Conservation (phyloP, 371 early-diverging fungal species). For the Zychaea mexicana region DNA sequence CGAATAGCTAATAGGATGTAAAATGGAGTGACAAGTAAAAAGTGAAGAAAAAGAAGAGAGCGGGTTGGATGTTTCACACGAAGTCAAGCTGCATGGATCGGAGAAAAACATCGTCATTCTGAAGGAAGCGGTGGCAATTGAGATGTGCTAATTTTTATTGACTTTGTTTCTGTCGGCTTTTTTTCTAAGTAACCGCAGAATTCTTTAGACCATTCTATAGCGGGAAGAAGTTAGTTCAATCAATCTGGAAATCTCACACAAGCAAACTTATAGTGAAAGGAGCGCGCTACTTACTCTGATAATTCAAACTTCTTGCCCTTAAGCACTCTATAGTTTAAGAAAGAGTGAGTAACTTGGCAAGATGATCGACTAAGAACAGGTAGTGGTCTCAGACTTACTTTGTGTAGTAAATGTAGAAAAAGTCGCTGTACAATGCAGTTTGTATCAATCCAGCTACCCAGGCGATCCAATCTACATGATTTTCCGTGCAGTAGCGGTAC, state of each 20-base stretch:
- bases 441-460: constrained; percentile 92
- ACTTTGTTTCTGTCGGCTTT: too few species aligned
- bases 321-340: constrained; percentile 63
- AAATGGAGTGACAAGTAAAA: background rate
- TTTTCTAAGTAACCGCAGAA: too few species aligned
- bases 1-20: too few species aligned
- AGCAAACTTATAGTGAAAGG: background rate
- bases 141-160: too few species aligned
- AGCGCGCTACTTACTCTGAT: constrained; percentile 55
- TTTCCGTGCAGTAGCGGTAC: constrained; percentile 83
- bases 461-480: constrained; percentile 72
- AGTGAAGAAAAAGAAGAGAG: background rate
- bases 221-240: background rate
- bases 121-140: too few species aligned
- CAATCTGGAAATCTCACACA: background rate
- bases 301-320: constrained; percentile 86
- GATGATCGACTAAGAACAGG: background rate
- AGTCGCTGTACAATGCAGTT: constrained; percentile 96
- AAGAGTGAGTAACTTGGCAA: too few species aligned
- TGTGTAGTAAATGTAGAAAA: constrained; percentile 97
- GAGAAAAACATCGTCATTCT: too few species aligned
- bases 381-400: constrained; percentile 48
- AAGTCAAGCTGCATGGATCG: background rate
- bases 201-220: constrained; percentile 16
- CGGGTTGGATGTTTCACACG: constrained; percentile 2